These are phyloP conservation scores for Vicia villosa DNA, from an alignment of 306 rosid genomes.

Conservation along the genomic window DNA sequence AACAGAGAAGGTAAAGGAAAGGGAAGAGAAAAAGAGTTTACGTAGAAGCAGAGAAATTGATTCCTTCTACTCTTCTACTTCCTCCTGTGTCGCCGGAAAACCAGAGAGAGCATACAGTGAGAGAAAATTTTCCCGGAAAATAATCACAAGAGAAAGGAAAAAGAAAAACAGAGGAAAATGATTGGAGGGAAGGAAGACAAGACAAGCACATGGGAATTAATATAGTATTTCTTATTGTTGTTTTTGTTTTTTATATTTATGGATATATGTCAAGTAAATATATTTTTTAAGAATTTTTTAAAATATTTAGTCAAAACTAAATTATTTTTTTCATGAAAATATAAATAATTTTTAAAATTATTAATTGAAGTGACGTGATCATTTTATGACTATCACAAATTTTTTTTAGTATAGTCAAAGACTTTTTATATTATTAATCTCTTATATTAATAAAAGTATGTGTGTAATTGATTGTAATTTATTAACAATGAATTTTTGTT, in stretches of 20 bases:
- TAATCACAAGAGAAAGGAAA: conserved; percentile 4
- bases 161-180: conserved; percentile 48
- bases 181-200: conserved; percentile 66
- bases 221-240: neutral
- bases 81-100: conserved; percentile 82
- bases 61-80: conserved; percentile 89
- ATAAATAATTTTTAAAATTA: too few species aligned
- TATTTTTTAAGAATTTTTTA: neutral
- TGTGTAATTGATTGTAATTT: too few species aligned
- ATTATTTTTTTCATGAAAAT: too few species aligned
- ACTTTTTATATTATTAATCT: too few species aligned
- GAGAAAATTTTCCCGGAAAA: conserved; percentile 40
- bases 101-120: conserved; percentile 50
- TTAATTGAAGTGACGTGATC: too few species aligned
- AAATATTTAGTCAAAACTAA: too few species aligned
- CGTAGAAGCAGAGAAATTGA: conserved; percentile 89
- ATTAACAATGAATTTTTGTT: too few species aligned
- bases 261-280: neutral
- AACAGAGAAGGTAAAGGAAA: conserved; percentile 33
- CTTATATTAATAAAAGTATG: too few species aligned
- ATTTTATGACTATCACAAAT: too few species aligned
- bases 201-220: conserved; percentile 37
- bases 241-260: too few species aligned
- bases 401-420: too few species aligned
- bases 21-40: conserved; percentile 42